These are phyloP conservation scores for Knufia petricola DNA, from an alignment of 2,329 filamentous ascomycete genomes.

Conservation along the genomic window DNA sequence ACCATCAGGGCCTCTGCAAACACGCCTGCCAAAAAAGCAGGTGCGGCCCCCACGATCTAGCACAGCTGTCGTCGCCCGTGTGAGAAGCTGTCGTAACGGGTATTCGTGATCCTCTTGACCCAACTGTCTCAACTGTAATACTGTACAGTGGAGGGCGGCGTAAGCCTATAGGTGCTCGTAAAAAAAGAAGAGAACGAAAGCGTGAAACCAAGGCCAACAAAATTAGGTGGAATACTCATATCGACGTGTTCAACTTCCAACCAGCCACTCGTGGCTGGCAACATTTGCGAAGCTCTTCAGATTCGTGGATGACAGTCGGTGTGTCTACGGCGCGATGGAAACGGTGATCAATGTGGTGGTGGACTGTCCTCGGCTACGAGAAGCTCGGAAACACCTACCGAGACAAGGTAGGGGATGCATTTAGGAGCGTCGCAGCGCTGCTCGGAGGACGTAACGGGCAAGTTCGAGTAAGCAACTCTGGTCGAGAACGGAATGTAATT, in stretches of 20 bases:
- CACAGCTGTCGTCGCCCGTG: too few species aligned
- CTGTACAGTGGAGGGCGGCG: too few species aligned
- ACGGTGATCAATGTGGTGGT: constrained; percentile 21
- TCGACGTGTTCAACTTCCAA: constrained; percentile 18
- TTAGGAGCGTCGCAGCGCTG: constrained; percentile 21
- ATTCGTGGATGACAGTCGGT: constrained; percentile 12
- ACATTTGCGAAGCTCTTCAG: constrained; percentile 10
- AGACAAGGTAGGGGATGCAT: constrained; percentile 18
- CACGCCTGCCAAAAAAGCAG: too few species aligned
- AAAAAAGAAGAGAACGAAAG: too few species aligned
- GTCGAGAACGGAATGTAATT: constrained; percentile 8
- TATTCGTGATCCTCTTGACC: too few species aligned
- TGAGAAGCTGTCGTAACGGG: too few species aligned
- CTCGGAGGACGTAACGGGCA: constrained; percentile 20
- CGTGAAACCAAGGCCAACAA: too few species aligned
- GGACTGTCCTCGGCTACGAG: constrained; percentile 21
- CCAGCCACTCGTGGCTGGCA: constrained; percentile 20
- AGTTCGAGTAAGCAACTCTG: constrained; percentile 9
- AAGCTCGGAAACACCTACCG: constrained; percentile 7
- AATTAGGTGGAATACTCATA: constrained; percentile 9
- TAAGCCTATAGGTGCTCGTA: too few species aligned
- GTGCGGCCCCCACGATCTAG: too few species aligned
- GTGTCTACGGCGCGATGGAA: constrained; percentile 19
- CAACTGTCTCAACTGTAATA: too few species aligned
- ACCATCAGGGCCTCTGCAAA: too few species aligned